Evolutionary conservation across 2,329 filamentous ascomycete species (phyloP).

Genomic region (Pseudocercospora musae): DNA sequence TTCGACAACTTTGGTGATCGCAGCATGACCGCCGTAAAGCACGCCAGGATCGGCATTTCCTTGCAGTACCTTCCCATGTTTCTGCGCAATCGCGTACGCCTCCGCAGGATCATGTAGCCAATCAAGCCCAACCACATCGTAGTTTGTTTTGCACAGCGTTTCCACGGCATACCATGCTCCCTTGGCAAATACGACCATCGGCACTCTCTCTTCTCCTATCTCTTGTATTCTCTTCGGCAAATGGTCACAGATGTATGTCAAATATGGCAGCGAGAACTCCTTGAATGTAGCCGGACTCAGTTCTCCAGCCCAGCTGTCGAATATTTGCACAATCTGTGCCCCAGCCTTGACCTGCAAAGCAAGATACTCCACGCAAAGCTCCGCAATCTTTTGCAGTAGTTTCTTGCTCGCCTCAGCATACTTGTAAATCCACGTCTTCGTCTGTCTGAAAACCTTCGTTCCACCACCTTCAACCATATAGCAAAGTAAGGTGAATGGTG

Average conservation of each 20-base stretch:
- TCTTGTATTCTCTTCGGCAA: constrained; percentile 72
- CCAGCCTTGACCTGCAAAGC: constrained; percentile 89
- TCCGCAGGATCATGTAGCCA: constrained; percentile 89
- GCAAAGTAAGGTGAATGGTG: constrained; percentile 93
- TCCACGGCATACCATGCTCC: constrained; percentile 95
- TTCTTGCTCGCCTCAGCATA: constrained; percentile 76
- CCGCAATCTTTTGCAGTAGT: constrained; percentile 84
- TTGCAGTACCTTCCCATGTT: constrained; percentile 76
- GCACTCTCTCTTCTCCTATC: constrained; percentile 73
- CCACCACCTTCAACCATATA: constrained; percentile 99
- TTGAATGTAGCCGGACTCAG: constrained; percentile 80
- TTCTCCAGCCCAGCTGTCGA: constrained; percentile 97
- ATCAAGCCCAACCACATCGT: constrained; percentile 90
- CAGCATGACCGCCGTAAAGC: constrained; percentile 76
- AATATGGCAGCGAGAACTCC: constrained; percentile 80
- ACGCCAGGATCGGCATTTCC: constrained; percentile 95
- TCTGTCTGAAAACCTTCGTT: constrained; percentile 89
- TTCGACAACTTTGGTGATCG: constrained; percentile 78
- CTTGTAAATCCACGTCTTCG: constrained; percentile 95
- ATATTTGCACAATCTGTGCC: constrained; percentile 92
- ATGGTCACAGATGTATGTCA: constrained; percentile 77
- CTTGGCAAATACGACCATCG: constrained; percentile 98
- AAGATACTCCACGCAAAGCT: constrained; percentile 91
- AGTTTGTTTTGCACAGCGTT: constrained; percentile 79
- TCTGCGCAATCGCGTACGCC: constrained; percentile 69